Evolutionary conservation across 2,329 filamentous ascomycete genomes (phyloP).

Genomic region (Scleromitrula shiraiana): DNA sequence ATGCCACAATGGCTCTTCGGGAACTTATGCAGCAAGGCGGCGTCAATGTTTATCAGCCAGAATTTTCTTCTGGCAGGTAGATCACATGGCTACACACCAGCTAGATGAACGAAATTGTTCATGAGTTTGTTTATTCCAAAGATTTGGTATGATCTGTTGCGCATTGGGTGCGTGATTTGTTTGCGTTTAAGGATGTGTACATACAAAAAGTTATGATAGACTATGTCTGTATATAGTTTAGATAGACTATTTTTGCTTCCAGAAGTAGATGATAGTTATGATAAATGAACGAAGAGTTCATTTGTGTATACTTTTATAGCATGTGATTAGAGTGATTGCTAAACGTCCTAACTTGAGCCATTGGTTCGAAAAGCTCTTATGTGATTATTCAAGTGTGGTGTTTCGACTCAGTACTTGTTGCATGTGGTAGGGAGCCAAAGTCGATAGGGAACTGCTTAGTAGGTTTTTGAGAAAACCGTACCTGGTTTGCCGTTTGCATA

Average conservation of each 20-base stretch:
- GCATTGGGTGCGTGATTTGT: neutral
- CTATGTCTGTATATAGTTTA: neutral
- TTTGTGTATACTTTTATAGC: too few relatives aligned
- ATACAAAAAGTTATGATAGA: neutral
- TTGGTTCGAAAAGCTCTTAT: too few relatives aligned
- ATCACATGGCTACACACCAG: too few relatives aligned
- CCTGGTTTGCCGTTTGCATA: too few relatives aligned
- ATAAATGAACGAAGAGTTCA: neutral
- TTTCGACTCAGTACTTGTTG: too few relatives aligned
- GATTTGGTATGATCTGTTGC: neutral
- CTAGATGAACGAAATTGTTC: neutral
- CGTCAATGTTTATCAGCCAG: constrained; percentile 52
- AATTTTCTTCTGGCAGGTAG: constrained; percentile 38
- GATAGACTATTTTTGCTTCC: neutral
- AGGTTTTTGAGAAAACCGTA: too few relatives aligned
- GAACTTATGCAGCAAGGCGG: constrained; percentile 68
- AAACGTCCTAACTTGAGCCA: too few relatives aligned
- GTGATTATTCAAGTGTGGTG: too few relatives aligned
- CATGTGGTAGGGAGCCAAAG: too few relatives aligned
- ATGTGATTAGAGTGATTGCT: too few relatives aligned
- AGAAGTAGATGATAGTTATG: neutral
- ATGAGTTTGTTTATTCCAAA: neutral
- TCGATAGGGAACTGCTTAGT: too few relatives aligned
- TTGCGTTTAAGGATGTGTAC: neutral
- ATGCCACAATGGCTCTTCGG: constrained; percentile 75